Percentiles rank a stretch among this genome's conserved stretches.
phyloP scores from a whole-genome alignment of 139 green algal species.

The Pseudopediastrum boryanum region DNA sequence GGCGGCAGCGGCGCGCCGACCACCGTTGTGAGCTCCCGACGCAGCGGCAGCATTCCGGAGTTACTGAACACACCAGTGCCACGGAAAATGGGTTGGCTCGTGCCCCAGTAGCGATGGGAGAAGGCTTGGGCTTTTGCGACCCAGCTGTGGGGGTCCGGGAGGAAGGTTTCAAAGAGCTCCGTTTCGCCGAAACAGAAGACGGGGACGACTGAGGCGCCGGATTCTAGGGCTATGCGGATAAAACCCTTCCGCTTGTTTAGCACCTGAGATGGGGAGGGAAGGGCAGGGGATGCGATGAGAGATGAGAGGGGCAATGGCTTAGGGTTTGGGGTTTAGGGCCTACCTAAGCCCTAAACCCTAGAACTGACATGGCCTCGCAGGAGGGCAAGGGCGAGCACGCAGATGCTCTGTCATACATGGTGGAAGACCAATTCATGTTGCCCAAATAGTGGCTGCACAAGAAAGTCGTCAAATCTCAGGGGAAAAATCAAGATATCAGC shows the following conservation, averaged over 20 bases:
- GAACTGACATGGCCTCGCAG: no score
- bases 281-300: no score
- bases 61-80: slow-evolving; percentile 54
- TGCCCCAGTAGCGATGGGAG: slow-evolving; percentile 29
- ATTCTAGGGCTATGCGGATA: slow-evolving; percentile 51
- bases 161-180: slow-evolving; percentile 48
- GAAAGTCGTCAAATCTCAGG: no score
- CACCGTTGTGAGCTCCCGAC: slow-evolving; percentile 50
- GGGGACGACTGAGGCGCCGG: slow-evolving; percentile 56
- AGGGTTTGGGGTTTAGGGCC: no score
- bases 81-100: slow-evolving; percentile 56
- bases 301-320: no score
- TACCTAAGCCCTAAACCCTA: no score
- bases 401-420: no score
- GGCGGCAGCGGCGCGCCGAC: slow-evolving; percentile 55
- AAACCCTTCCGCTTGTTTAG: slow-evolving; percentile 60
- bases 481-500: no score
- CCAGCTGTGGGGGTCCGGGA: neutral
- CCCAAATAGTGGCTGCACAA: no score
- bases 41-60: slow-evolving; percentile 57
- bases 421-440: no score
- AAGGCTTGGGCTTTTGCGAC: slow-evolving; percentile 9
- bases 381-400: no score
- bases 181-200: slow-evolving; percentile 57
- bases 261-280: no score